Percentiles rank a stretch among this genome's conserved stretches.
These are phyloP conservation scores for Meyerozyma carpophila DNA, from an alignment of 1,139 yeast species.

Conservation along the genomic window DNA sequence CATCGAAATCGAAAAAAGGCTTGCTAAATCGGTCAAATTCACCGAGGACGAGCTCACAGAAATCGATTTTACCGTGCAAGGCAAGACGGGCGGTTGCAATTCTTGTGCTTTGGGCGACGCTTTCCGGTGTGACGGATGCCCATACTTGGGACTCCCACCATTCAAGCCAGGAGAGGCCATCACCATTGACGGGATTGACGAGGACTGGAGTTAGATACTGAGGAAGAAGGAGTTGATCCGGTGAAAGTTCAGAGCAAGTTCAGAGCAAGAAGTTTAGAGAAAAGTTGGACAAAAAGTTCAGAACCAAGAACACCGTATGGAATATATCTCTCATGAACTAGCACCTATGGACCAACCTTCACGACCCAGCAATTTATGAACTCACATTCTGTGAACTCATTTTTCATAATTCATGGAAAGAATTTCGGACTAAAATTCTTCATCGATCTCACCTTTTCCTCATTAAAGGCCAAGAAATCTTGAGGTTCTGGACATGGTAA, in stretches of 20 bases:
- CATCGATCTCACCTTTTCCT: too few species aligned
- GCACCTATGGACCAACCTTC: too few species aligned
- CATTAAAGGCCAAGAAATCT: too few species aligned
- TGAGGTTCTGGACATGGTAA: too few species aligned
- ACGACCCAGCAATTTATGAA: too few species aligned
- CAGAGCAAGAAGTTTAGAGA: too few species aligned
- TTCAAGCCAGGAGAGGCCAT: conserved; percentile 91
- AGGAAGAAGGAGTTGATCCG: too few species aligned
- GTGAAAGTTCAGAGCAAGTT: too few species aligned
- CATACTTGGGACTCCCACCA: conserved; percentile 93
- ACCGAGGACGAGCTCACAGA: conserved; percentile 69
- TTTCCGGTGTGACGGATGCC: conserved; percentile 97
- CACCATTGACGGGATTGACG: conserved; percentile 49
- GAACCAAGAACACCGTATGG: not conserved
- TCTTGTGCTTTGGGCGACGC: conserved; percentile 97
- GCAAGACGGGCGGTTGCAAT: conserved; percentile 95
- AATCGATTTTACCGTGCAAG: conserved; percentile 90
- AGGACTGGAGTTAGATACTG: conserved; percentile 18
- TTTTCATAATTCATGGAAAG: too few species aligned
- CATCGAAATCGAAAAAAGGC: conserved; percentile 45
- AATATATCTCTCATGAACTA: not conserved
- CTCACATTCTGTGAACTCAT: too few species aligned
- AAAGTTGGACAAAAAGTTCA: too few species aligned
- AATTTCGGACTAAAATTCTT: too few species aligned
- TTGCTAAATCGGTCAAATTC: conserved; percentile 49